Percentiles rank a stretch among this genome's conserved stretches.
These are phyloP conservation scores for Ogataea pilisensis DNA, from an alignment of 805 yeast species.

Conservation along the genomic window DNA sequence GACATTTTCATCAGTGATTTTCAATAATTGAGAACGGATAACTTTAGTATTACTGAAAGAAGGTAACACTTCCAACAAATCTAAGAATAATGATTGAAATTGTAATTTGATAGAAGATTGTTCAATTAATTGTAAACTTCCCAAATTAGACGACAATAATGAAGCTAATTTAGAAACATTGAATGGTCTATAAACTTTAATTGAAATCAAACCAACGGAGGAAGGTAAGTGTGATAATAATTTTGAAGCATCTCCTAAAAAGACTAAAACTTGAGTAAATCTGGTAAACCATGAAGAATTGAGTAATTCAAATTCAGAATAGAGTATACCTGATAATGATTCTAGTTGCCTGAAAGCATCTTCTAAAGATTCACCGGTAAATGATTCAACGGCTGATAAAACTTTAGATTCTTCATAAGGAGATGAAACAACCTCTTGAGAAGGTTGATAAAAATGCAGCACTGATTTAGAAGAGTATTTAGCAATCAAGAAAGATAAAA, in stretches of 20 bases:
- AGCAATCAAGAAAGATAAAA: slow-evolving; percentile 57
- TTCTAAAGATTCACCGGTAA: slow-evolving; percentile 28
- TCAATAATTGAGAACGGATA: slow-evolving; percentile 52
- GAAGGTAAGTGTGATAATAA: slow-evolving; percentile 13
- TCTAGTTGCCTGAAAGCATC: slow-evolving; percentile 31
- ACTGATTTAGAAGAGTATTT: slow-evolving; percentile 49
- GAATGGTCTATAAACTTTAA: slow-evolving; percentile 75
- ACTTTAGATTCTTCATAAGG: slow-evolving; percentile 5
- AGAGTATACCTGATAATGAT: slow-evolving; percentile 25
- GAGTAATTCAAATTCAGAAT: slow-evolving; percentile 37
- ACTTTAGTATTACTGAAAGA: slow-evolving; percentile 44
- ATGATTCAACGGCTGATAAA: slow-evolving; percentile 12
- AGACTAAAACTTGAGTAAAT: slow-evolving; percentile 43
- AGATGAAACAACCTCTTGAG: slow-evolving; percentile 8
- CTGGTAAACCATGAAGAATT: slow-evolving; percentile 24
- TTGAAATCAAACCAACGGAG: slow-evolving; percentile 44
- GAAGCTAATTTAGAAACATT: slow-evolving; percentile 45
- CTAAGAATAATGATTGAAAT: slow-evolving; percentile 53
- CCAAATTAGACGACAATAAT: slow-evolving; percentile 48
- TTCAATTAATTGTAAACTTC: slow-evolving; percentile 57
- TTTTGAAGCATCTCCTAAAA: slow-evolving; percentile 52
- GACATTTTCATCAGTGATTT: slow-evolving; percentile 37
- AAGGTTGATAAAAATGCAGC: slow-evolving; percentile 58
- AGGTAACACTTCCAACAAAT: slow-evolving; percentile 59
- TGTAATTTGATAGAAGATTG: slow-evolving; percentile 47